Conservation (phyloP, 345 rosid species). For the Acer campestre region DNA sequence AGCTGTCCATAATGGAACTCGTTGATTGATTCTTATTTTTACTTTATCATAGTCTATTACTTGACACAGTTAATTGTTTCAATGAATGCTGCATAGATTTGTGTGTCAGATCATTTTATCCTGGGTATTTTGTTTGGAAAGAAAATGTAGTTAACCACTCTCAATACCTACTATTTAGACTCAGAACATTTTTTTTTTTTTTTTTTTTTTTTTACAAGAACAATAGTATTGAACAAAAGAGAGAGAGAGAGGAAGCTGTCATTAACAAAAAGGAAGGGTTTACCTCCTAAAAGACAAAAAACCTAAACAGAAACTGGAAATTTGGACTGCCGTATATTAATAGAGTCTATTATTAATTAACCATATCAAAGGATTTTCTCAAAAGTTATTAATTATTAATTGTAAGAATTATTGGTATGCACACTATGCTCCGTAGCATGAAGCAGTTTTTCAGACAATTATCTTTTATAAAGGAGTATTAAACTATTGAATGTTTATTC, state of each 20-base stretch:
- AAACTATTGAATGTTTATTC: not conserved
- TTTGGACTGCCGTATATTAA: not conserved
- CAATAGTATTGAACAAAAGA: too few relatives aligned
- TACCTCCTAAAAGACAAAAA: too few relatives aligned
- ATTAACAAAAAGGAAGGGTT: too few relatives aligned
- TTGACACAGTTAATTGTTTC: not conserved
- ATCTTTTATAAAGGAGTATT: not conserved
- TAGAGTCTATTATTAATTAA: too few relatives aligned
- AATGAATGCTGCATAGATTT: not conserved
- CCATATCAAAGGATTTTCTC: not conserved
- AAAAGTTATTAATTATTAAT: not conserved
- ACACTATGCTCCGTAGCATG: not conserved
- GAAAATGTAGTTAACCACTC: not conserved
- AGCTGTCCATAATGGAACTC: not conserved
- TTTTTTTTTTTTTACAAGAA: too few relatives aligned
- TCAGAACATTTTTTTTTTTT: not conserved
- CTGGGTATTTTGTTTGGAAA: not conserved
- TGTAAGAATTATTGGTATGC: not conserved
- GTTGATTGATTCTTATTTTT: not conserved
- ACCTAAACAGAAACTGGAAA: not conserved
- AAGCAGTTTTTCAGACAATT: not conserved
- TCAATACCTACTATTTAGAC: not conserved
- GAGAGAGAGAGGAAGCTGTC: too few relatives aligned
- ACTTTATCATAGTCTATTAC: not conserved
- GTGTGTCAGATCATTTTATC: not conserved